A percentile compares a stretch with the other conserved stretches of the same genome.
Conservation (phyloP, 2,329 filamentous ascomycete species). For the Beauveria medogensis region DNA sequence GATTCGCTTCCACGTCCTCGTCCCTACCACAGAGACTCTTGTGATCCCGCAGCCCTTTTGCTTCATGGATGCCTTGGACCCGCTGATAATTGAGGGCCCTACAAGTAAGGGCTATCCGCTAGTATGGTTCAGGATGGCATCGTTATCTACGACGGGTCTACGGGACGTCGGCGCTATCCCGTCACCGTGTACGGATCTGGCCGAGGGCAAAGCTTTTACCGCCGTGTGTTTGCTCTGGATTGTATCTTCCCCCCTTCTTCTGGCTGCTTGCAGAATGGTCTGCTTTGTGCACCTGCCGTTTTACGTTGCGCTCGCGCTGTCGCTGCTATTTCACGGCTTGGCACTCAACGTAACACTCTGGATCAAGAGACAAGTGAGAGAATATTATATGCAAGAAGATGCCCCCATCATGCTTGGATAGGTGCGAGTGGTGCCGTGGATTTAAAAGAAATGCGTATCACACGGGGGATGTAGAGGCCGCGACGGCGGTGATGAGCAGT, state of each 20-base stretch:
- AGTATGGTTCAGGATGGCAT: constrained; percentile 4
- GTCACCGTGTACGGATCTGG: background rate
- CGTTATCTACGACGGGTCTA: background rate
- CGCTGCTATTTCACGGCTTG: background rate
- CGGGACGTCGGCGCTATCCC: constrained; percentile 6
- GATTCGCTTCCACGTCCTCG: constrained; percentile 8
- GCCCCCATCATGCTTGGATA: background rate
- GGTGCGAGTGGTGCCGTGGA: background rate
- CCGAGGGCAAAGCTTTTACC: background rate
- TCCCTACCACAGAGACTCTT: constrained; percentile 3
- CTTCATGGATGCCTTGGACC: background rate
- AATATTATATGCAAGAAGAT: constrained; percentile 2
- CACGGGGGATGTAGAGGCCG: background rate
- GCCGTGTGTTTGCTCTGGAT: constrained; percentile 1
- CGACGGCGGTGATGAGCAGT: background rate
- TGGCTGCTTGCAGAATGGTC: background rate
- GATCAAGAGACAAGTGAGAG: background rate
- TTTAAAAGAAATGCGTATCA: background rate
- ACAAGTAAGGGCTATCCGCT: constrained; percentile 1
- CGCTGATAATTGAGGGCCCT: constrained; percentile 6
- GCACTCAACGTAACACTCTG: background rate
- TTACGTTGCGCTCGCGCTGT: background rate
- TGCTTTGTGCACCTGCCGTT: background rate
- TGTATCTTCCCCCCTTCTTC: background rate
- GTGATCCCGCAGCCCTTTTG: constrained; percentile 9